These are phyloP conservation scores for Tylopilus rubrobrunneus DNA, from an alignment of 768 basidiomycete species.

Conservation along the genomic window DNA sequence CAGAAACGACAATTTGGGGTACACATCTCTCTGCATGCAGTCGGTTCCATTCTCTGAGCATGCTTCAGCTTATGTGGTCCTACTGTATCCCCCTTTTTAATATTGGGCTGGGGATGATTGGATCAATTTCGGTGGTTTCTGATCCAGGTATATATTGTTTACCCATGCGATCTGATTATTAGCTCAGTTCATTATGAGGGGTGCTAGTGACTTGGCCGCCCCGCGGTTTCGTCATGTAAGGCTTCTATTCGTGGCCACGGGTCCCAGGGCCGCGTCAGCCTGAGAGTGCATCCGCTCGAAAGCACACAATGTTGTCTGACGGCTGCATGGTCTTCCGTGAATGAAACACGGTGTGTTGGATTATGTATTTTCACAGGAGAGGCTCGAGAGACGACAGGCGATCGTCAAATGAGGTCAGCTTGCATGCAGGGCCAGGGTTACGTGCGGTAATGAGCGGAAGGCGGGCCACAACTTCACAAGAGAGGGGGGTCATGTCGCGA, in stretches of 20 bases:
- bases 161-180: conserved; percentile 18
- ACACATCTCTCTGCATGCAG: neutral
- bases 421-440: too few species aligned
- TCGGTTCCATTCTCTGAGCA: conserved; percentile 19
- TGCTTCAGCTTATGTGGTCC: neutral
- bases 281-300: neutral
- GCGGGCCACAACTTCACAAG: conserved; percentile 6
- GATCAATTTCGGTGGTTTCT: neutral
- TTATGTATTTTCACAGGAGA: too few species aligned
- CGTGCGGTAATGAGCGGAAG: conserved; percentile 27
- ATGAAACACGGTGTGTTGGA: neutral
- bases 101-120: neutral
- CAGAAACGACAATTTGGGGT: conserved; percentile 18
- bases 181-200: conserved; percentile 23
- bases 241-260: conserved; percentile 14
- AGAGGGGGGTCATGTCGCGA: conserved; percentile 2
- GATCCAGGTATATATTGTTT: conserved; percentile 1
- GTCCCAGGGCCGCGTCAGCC: neutral
- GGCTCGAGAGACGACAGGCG: conserved; percentile 11
- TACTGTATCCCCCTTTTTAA: conserved; percentile 4
- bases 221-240: conserved; percentile 14
- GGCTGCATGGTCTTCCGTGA: neutral
- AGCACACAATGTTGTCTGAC: conserved; percentile 1
- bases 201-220: conserved; percentile 8
- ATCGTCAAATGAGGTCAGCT: conserved; percentile 20